Evolutionary conservation across 345 rosid genomes (phyloP).

Genomic region (Melastoma malabathricum): DNA sequence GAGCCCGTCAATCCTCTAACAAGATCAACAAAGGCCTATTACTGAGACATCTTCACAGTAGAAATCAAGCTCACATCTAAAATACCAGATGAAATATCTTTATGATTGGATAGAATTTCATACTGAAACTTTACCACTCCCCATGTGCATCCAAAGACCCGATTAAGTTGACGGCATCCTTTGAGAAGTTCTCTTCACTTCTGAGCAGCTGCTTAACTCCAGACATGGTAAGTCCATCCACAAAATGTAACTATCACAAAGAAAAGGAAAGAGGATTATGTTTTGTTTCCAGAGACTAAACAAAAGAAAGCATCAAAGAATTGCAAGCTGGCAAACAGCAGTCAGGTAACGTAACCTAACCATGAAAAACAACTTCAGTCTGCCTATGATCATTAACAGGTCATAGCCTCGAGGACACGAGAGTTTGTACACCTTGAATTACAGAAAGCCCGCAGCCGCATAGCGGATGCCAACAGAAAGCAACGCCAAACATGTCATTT

Average conservation of each 20-base stretch:
- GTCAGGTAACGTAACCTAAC: not conserved
- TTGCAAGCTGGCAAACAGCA: not conserved
- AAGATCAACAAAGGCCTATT: too few species aligned
- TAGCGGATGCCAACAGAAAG: too few species aligned
- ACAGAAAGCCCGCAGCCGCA: too few species aligned
- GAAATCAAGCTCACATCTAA: not conserved
- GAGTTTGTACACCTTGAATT: not conserved
- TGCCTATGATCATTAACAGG: not conserved
- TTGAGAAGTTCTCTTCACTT: slow-evolving; percentile 27
- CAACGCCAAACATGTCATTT: too few species aligned
- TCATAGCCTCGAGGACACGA: not conserved
- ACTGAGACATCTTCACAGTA: too few species aligned
- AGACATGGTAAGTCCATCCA: slow-evolving; percentile 63
- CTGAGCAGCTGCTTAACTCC: slow-evolving; percentile 42
- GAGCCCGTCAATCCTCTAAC: too few species aligned
- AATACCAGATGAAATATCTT: not conserved
- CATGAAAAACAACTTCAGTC: not conserved
- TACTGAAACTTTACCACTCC: slow-evolving; percentile 48
- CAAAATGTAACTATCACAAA: slow-evolving; percentile 59
- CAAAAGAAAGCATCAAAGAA: not conserved
- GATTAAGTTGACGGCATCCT: slow-evolving; percentile 33
- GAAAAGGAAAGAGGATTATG: not conserved
- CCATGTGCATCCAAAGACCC: slow-evolving; percentile 56
- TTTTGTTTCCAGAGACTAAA: not conserved
- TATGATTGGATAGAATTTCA: not conserved